These are phyloP conservation scores for Cercospora sp. DNA, from an alignment of 2,329 filamentous ascomycete species.

Conservation along the genomic window DNA sequence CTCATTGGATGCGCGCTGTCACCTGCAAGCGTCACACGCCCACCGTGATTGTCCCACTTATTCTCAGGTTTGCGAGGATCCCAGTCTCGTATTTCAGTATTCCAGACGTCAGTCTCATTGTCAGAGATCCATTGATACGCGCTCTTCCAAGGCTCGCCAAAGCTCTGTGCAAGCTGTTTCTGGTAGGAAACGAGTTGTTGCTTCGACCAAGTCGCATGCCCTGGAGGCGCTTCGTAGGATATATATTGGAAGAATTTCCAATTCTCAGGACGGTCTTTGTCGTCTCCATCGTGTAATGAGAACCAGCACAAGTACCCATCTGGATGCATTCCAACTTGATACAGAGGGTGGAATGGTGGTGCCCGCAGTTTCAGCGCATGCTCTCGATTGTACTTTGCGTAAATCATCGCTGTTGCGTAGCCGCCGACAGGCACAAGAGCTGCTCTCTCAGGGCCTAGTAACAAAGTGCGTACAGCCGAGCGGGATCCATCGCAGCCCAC, in stretches of 20 bases:
- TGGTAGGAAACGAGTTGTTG: constrained; percentile 6
- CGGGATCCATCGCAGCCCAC: constrained; percentile 30
- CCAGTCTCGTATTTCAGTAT: constrained; percentile 19
- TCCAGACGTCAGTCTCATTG: constrained; percentile 4
- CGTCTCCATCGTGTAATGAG: constrained; percentile 14
- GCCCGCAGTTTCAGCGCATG: constrained; percentile 16
- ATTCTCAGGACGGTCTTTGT: constrained; percentile 10
- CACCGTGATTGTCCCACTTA: constrained; percentile 29
- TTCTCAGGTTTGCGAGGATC: constrained; percentile 23
- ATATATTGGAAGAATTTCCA: constrained; percentile 22
- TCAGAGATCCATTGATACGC: constrained; percentile 13
- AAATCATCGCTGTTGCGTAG: constrained; percentile 23
- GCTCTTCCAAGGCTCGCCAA: constrained; percentile 16
- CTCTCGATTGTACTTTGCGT: constrained; percentile 20
- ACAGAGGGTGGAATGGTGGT: constrained; percentile 13
- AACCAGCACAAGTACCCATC: constrained; percentile 13
- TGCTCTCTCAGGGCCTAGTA: constrained; percentile 16
- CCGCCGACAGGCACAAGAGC: constrained; percentile 14
- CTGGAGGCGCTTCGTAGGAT: constrained; percentile 16
- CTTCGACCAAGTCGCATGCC: constrained; percentile 10
- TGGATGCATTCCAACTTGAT: constrained; percentile 22
- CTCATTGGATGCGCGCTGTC: constrained; percentile 49
- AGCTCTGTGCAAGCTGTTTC: constrained; percentile 12
- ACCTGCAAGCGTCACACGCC: constrained; percentile 38
- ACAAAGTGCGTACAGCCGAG: constrained; percentile 26